These are phyloP conservation scores for Panellus pusillus DNA, from an alignment of 768 basidiomycete genomes.

Conservation along the genomic window DNA sequence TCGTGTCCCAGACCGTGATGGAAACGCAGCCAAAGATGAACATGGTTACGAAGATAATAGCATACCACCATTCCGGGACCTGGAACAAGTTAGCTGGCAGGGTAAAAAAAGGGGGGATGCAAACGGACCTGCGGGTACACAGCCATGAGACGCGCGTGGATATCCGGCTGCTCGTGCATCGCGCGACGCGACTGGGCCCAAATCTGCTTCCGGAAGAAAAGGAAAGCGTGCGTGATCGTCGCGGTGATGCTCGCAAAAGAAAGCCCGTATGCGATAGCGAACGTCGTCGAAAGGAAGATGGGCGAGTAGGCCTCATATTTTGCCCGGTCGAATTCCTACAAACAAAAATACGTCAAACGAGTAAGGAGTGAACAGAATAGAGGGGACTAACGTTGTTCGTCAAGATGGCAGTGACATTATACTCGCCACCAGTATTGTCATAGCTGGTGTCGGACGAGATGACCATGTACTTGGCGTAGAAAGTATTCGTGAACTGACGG, in stretches of 20 bases:
- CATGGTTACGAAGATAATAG: slow-evolving; percentile 48
- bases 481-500: slow-evolving; percentile 63
- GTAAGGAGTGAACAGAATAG: slow-evolving; percentile 60
- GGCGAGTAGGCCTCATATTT: slow-evolving; percentile 82
- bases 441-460: background rate
- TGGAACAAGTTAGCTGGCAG: slow-evolving; percentile 33
- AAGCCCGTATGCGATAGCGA: slow-evolving; percentile 68
- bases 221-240: slow-evolving; percentile 73
- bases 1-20: slow-evolving; percentile 72
- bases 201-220: slow-evolving; percentile 47
- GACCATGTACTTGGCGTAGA: slow-evolving; percentile 35
- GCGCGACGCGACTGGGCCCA: slow-evolving; percentile 69
- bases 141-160: slow-evolving; percentile 84
- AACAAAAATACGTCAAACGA: slow-evolving; percentile 61
- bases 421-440: no score
- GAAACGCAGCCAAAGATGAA: slow-evolving; percentile 62
- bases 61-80: slow-evolving; percentile 79
- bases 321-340: slow-evolving; percentile 63
- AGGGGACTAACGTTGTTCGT: no score
- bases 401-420: no score
- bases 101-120: no score
- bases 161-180: slow-evolving; percentile 69
- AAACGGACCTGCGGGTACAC: slow-evolving; percentile 43
- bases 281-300: slow-evolving; percentile 67
- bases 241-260: slow-evolving; percentile 76